These are phyloP conservation scores for Brassica balearica DNA, from an alignment of 441 rosid species.

Conservation along the genomic window DNA sequence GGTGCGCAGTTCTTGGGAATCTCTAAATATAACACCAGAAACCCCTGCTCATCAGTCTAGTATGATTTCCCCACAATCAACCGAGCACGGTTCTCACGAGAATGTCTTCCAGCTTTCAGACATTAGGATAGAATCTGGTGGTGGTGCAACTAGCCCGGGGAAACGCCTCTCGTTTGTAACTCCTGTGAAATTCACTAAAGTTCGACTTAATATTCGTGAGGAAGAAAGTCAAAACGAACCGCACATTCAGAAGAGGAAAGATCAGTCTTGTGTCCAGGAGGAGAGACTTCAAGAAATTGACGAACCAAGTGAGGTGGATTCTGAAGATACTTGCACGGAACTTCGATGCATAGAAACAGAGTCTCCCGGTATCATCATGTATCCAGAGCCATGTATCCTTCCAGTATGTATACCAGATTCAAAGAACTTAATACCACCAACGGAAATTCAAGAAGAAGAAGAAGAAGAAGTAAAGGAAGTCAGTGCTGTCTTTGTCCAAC, in stretches of 20 bases:
- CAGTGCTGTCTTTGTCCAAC: conserved; percentile 30
- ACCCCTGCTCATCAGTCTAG: conserved; percentile 49
- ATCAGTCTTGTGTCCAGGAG: conserved; percentile 38
- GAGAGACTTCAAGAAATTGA: conserved; percentile 47
- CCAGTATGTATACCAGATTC: conserved; percentile 43
- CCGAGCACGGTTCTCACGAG: conserved; percentile 67
- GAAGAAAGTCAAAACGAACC: conserved; percentile 38
- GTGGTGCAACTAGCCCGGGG: conserved; percentile 47
- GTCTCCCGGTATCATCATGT: conserved; percentile 44
- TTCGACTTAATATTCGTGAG: conserved; percentile 40
- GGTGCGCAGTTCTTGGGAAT: conserved; percentile 75
- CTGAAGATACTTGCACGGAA: conserved; percentile 62
- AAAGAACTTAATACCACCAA: conserved; percentile 42
- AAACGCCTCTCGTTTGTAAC: conserved; percentile 45
- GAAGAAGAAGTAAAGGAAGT: conserved; percentile 48
- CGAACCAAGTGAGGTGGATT: conserved; percentile 54
- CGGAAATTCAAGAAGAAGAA: conserved; percentile 45
- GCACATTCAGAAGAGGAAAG: conserved; percentile 41
- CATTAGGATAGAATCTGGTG: conserved; percentile 53
- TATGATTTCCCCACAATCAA: conserved; percentile 61
- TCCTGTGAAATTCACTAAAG: conserved; percentile 44
- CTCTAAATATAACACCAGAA: conserved; percentile 52
- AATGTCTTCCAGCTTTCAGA: conserved; percentile 61
- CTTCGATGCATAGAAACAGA: conserved; percentile 64
- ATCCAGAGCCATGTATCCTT: conserved; percentile 43